Evolutionary conservation across 176 grass and related monocot genomes (phyloP).

Genomic region (Leersia perrieri): DNA sequence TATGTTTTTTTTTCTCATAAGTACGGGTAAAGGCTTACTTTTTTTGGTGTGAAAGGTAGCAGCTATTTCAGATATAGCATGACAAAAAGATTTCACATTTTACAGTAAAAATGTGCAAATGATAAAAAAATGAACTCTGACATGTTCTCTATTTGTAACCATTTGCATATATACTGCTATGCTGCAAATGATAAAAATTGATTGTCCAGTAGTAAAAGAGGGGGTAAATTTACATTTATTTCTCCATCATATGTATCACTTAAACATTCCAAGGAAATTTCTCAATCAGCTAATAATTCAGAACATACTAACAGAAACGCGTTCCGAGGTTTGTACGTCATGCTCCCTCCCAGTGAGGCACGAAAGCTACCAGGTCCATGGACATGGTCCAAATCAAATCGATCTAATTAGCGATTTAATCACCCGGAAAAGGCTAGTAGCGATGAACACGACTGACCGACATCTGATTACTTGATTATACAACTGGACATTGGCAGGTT

Average conservation of each 20-base stretch:
- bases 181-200: not conserved
- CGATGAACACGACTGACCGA: not conserved
- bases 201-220: not conserved
- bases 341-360: not conserved
- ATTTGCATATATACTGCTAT: not conserved
- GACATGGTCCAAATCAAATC: conserved; percentile 11
- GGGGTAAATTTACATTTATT: not conserved
- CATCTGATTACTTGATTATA: too few relatives aligned
- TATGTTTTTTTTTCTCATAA: not conserved
- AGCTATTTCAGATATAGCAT: not conserved
- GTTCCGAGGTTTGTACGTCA: not conserved
- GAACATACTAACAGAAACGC: not conserved
- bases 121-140: too few relatives aligned
- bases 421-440: not conserved
- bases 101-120: too few relatives aligned
- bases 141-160: not conserved
- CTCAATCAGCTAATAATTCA: not conserved
- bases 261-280: not conserved
- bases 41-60: not conserved
- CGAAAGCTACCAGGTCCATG: conserved; percentile 26
- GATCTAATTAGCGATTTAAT: not conserved
- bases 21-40: not conserved
- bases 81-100: too few relatives aligned
- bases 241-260: too few relatives aligned
- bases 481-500: not conserved